Evolutionary conservation across 768 basidiomycete species (phyloP), one percentile per base, ranked within the genome.

Genomic region (Dioszegia aurantiaca): DNA sequence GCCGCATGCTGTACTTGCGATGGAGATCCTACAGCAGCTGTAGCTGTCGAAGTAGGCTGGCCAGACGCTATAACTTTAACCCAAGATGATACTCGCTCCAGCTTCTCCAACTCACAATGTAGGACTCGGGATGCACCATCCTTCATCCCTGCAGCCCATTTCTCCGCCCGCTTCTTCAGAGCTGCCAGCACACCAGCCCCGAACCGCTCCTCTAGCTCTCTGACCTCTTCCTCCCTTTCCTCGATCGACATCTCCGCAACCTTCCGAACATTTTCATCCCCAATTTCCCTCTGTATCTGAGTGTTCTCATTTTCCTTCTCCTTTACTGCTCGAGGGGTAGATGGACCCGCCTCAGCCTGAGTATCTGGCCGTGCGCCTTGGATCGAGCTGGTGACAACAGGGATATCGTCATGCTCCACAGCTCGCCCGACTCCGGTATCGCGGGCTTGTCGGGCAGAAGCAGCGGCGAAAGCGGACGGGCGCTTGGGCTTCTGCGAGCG

Each of bases 191-290:
- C 31, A 6, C 45, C 46, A 3, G 33, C 19, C 5, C 65, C 68
- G 47, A 72, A 69, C 24, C 70, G 33, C 46, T 69, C 67, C 43
- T 69, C 45, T 23, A 67, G 56, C 37, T 69, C 68, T 28, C 52
- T 51, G 1, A 63, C 44, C 47, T 67, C 62, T 30, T 59, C 56
- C 37, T 56, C 58, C 45, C 57, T 41, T 23, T 69, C 69, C 17
- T 59, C 49, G 9, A 37, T 23, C 21, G 45, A 33, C 65, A 67
- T 69, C 28, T 41, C 44, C 26, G 43, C 42, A 12, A 62, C 63
- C 37, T 51, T 59, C 4, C 60, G 46, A 40, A 40, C 24, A 42
- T 60, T 59, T 59, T 70, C 63, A 61, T 65, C 49, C 65, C 60
- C 49, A 16, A 71, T 54, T n/a, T 56, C 30, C 40, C 60, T 28